Evolutionary conservation across 352 stramenopile genomes (phyloP).

Genomic region (Phytophthora ramorum): DNA sequence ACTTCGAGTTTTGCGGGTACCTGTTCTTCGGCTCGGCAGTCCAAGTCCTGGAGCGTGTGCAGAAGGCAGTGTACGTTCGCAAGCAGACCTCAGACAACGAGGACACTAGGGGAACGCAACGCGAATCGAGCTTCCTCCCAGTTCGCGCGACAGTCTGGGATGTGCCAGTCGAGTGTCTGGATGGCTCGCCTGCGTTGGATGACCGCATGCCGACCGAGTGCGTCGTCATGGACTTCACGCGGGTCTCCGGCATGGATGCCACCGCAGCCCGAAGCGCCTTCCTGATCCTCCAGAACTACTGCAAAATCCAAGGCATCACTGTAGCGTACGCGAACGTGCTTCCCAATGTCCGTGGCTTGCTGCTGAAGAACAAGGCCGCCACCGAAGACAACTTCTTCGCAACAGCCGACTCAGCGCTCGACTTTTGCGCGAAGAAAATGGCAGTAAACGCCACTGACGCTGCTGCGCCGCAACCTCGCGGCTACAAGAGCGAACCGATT

Average conservation of each 20-base stretch:
- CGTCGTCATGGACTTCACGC: slow-evolving; percentile 86
- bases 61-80: slow-evolving; percentile 65
- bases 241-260: slow-evolving; percentile 85
- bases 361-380: slow-evolving; percentile 73
- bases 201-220: slow-evolving; percentile 62
- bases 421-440: slow-evolving; percentile 71
- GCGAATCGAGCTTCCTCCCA: slow-evolving; percentile 44
- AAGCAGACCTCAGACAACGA: slow-evolving; percentile 28
- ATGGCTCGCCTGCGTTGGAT: slow-evolving; percentile 51
- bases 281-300: slow-evolving; percentile 81
- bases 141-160: slow-evolving; percentile 41
- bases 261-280: slow-evolving; percentile 76
- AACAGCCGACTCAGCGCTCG: slow-evolving; percentile 68
- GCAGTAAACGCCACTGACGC: slow-evolving; percentile 31
- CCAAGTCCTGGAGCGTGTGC: slow-evolving; percentile 73
- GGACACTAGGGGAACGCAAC: slow-evolving; percentile 20
- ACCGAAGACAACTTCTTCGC: slow-evolving; percentile 59
- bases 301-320: slow-evolving; percentile 60
- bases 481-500: slow-evolving; percentile 51
- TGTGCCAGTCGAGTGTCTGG: slow-evolving; percentile 68
- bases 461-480: slow-evolving; percentile 10
- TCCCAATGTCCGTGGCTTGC: slow-evolving; percentile 57
- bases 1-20: slow-evolving; percentile 80
- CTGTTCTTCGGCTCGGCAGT: slow-evolving; percentile 84
- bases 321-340: slow-evolving; percentile 68